Evolutionary conservation across 768 basidiomycete genomes (phyloP), one percentile per base, ranked within the genome.

Genomic region (Neoboletus subvelutipes): DNA sequence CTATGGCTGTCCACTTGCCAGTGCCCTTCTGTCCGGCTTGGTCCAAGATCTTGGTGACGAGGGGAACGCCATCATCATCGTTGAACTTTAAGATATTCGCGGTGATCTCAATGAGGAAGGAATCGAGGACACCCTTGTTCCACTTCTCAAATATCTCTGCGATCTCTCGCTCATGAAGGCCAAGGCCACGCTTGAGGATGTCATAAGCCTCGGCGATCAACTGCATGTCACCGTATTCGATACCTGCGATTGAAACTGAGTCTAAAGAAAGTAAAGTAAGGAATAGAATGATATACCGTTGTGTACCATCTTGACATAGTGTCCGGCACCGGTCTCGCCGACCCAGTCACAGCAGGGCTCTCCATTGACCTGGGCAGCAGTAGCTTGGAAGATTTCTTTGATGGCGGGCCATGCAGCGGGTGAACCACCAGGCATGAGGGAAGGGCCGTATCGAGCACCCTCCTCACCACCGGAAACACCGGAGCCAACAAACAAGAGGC

Each of bases 231-330:
- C 92, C 95, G 71, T 98, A 98, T 76, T 99, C 97, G 75, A 99
- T 99, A 80, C 96, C 96, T 95, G 63, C 34, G 41, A 50, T 55
- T 11, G 37, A 31, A 24, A 12, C 31, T 59, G 48, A 57, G 54
- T 56, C n/a, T 47, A 47, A 53, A 31, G 22, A 55, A 43, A 41
- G 40, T 9, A 54, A 39, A 31, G 4, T 24, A 45, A 17, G 18
- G 26, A 33, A 39, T 28, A 46, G 41, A 66, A 56, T 57, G 52
- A 63, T 71, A 68, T 73, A 88, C 92, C 92, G 57, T 94, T 93
- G 80, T 99, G 96, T 60, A 99, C 96, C 96, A 99, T 98, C 82
- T 99, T 99, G 76, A 99, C 96, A 75, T 98, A 99, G 81, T 98
- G 96, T 31, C 94, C 95, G 47, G 92, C 80, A 57, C 94, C 97